These are phyloP conservation scores for Populus hybrid DNA, from an alignment of 441 rosid genomes.

Conservation along the genomic window DNA sequence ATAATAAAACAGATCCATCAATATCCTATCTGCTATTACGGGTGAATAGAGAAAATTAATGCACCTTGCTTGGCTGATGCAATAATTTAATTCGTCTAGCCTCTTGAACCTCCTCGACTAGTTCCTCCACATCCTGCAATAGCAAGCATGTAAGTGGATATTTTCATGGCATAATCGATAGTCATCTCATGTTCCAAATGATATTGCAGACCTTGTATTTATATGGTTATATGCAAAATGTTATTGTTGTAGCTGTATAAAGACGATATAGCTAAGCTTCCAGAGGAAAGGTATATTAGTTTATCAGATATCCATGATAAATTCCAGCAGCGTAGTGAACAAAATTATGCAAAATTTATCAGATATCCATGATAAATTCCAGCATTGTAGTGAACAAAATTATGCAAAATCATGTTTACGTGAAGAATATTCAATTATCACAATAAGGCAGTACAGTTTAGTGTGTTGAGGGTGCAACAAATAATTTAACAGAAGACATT, in stretches of 20 bases:
- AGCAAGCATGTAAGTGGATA: slow-evolving; percentile 8
- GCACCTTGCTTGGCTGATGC: slow-evolving; percentile 96
- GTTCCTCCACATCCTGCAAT: slow-evolving; percentile 69
- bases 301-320: no score
- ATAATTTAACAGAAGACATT: background rate
- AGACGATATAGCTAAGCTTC: background rate
- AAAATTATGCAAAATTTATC: no score
- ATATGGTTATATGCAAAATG: background rate
- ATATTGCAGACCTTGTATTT: background rate
- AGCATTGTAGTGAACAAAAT: slow-evolving; percentile 5
- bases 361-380: background rate
- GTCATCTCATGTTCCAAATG: background rate
- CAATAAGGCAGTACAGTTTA: background rate
- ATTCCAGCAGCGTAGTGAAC: no score
- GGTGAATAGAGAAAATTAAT: background rate
- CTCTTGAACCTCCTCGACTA: slow-evolving; percentile 83
- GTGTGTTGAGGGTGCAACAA: background rate
- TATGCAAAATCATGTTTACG: background rate
- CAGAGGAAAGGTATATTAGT: background rate
- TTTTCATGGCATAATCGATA: slow-evolving; percentile 1
- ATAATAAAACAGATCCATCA: background rate
- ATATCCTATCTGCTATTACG: background rate
- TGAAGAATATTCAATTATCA: background rate
- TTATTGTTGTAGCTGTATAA: background rate
- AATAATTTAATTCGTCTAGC: slow-evolving; percentile 77